Conservation (phyloP, 2,329 filamentous ascomycete genomes). For the Colletotrichum graminicola region DNA sequence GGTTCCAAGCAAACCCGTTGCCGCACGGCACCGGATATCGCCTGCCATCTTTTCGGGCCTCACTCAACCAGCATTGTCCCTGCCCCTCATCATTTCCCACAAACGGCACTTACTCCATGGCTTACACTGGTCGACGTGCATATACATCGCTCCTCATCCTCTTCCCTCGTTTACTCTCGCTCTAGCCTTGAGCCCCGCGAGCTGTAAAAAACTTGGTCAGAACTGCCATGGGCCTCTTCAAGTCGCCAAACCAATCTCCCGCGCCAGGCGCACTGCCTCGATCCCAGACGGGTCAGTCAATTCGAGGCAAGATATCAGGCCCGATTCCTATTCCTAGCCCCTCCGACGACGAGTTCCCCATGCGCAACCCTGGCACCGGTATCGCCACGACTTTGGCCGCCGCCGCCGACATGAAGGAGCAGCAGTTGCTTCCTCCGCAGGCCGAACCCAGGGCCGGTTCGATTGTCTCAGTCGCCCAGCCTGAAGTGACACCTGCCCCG, state of each 20-base stretch:
- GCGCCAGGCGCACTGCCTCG: slow-evolving; percentile 52
- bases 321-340: slow-evolving; percentile 68
- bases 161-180: slow-evolving; percentile 16
- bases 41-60: slow-evolving; percentile 20
- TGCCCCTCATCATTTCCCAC: slow-evolving; percentile 27
- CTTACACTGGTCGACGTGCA: slow-evolving; percentile 36
- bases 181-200: slow-evolving; percentile 29
- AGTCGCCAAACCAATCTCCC: slow-evolving; percentile 52
- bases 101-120: slow-evolving; percentile 27
- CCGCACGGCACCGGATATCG: slow-evolving; percentile 36
- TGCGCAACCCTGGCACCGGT: slow-evolving; percentile 57
- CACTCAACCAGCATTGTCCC: slow-evolving; percentile 28
- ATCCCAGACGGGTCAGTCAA: slow-evolving; percentile 57
- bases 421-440: slow-evolving; percentile 38
- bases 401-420: slow-evolving; percentile 44
- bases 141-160: slow-evolving; percentile 35
- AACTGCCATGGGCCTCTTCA: slow-evolving; percentile 59
- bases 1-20: slow-evolving; percentile 25
- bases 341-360: slow-evolving; percentile 67
- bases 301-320: slow-evolving; percentile 71
- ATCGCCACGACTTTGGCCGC: slow-evolving; percentile 51
- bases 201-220: slow-evolving; percentile 17
- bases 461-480: slow-evolving; percentile 26
- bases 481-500: slow-evolving; percentile 30
- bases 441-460: slow-evolving; percentile 21